Base-by-base conservation (phyloP, 345 rosid species). In the Microthlaspi erraticum region DNA sequence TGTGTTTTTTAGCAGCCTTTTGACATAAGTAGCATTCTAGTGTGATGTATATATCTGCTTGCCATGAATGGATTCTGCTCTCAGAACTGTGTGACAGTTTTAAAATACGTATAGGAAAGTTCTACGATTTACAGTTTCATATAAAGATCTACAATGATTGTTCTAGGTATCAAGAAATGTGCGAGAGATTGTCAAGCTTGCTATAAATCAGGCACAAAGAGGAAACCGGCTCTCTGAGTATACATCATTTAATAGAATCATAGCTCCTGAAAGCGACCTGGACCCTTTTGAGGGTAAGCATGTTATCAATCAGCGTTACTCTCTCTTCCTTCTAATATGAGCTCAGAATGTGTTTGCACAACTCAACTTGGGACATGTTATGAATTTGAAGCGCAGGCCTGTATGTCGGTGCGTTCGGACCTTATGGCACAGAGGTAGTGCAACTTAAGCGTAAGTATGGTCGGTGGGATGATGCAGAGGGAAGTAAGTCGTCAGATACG, bases 351-450 rank as follows among this genome's bases (percentile, higher is more conserved):
- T 31, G 17, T 63, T 8, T 38, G 60, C 10, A 45, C 34, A 51
- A 66, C 18, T 55, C 71, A 69, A 70, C 41, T 18, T 66, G 38
- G 39, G 31, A 46, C 55, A 54, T 71, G 34, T 50, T 32, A n/a
- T 67, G 34, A 45, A 68, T 50, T 77, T 75, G 57, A 77, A 68
- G 19, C 75, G 73, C 73, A 93, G 98, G 98, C 70, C 82, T 91
- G 19, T 93, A 87, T 74, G 91, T 93, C 37, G 98, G 98, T 77
- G 89, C 97, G 10, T 93, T 93, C 68, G 97, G 98, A 41, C 98
- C 98, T 53, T 89, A 87, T 75, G 96, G 98, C 58, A 83, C 88
- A 32, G 98, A 93, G 85, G 83, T 93, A 52, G 98, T 93, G 23
- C 98, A 93, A 71, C 76, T 93, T 74, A 93, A 83, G 73, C 93